These are phyloP conservation scores for Backusella circina DNA, from an alignment of 192 early-diverging fungal genomes.

Conservation along the genomic window DNA sequence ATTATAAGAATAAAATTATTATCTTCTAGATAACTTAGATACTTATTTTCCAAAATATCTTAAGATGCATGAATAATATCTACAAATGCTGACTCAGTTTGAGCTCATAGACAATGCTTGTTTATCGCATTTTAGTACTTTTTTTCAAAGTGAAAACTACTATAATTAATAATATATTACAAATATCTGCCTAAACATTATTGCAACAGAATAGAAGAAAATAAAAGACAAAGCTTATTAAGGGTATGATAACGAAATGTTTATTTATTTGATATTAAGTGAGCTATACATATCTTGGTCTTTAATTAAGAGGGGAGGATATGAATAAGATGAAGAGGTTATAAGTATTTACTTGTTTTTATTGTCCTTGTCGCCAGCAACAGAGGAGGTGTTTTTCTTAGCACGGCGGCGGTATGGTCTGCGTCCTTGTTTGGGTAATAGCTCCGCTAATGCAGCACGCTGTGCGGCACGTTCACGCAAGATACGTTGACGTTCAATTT, in stretches of 20 bases:
- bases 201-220: not conserved
- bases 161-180: not conserved
- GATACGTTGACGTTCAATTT: conserved; percentile 8
- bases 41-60: too few species aligned
- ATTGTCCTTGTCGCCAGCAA: not conserved
- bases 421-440: conserved; percentile 3
- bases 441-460: conserved; percentile 18
- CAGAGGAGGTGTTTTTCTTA: not conserved
- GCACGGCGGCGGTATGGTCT: conserved; percentile 6
- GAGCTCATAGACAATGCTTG: not conserved
- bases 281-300: not conserved
- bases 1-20: too few species aligned
- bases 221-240: not conserved
- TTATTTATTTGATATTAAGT: not conserved
- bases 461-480: conserved; percentile 21
- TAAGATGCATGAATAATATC: too few species aligned
- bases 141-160: not conserved
- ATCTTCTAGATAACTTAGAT: too few species aligned
- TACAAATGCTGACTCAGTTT: not conserved
- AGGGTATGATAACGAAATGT: not conserved
- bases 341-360: not conserved
- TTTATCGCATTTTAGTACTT: not conserved
- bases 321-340: not conserved
- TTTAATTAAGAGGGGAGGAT: not conserved
- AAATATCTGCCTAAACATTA: not conserved